Evolutionary conservation across 129 eudicot species (phyloP), one percentile per base, ranked within the genome.

Genomic region (Rutidosis leptorrhynchoides): DNA sequence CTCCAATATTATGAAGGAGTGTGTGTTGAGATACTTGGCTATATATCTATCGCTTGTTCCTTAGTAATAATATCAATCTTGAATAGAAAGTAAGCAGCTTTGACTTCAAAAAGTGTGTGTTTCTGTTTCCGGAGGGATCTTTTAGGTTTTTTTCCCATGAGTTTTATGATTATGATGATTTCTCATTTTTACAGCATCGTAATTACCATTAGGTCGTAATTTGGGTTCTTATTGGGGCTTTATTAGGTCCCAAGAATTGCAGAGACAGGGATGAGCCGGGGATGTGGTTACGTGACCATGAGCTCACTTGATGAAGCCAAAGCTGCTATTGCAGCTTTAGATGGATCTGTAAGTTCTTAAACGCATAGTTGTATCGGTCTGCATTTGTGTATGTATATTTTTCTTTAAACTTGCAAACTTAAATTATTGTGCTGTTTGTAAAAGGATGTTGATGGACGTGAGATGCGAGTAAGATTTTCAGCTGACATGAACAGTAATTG

Each of bases 391-490:
- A 25, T 66, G 20, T 12, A 10, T 19, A 10, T 27, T 49, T 28
- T 66, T 26, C 45, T 8, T 66, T 17, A 30, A n/a, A 15, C 62
- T 57, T 57, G 14, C 1, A 23, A 21, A 57, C 37, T 14, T 16
- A 57, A 12, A 17, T 25, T 23, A 57, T 14, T 6, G 1, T 66
- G 6, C 28, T 16, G 3, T 46, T 49, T 35, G 28, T 64, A 3
- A 19, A 70, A 81, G 85, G 85, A 81, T 40, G 70, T 81, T 43
- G 80, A 66, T 69, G 85, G 85, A 40, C 82, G 85, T n/a, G 82
- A 81, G 30, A 70, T 81, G 71, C 79, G 85, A 45, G 85, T 81
- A 20, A 73, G 68, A 40, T 69, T 81, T 45, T 65, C 85, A 40
- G 65, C 29, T 30, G 85, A 73, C 21, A 74, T 81, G 73, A 59